Evolutionary conservation across 1,284 basidiomycete genomes (phyloP).

Genomic region (Phellopilus nigrolimitatus): DNA sequence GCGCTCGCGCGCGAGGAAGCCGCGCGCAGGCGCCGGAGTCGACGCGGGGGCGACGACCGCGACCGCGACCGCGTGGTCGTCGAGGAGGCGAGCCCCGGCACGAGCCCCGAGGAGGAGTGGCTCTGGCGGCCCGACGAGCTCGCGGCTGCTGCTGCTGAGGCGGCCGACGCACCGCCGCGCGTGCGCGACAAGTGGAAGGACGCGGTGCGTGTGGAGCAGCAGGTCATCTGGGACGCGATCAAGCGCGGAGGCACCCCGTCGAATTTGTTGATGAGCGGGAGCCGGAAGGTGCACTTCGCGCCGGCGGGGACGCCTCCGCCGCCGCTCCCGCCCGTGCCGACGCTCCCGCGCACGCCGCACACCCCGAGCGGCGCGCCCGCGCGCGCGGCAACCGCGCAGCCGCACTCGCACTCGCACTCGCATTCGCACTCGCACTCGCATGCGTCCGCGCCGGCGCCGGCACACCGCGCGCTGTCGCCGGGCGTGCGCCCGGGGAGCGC

Average conservation of each 20-base stretch:
- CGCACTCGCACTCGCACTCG: not conserved
- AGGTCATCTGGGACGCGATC: slow-evolving; percentile 15
- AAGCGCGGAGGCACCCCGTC: slow-evolving; percentile 6
- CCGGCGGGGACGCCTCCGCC: not conserved
- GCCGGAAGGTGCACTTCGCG: slow-evolving; percentile 17
- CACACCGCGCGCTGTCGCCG: slow-evolving; percentile 12
- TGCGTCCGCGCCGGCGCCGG: not conserved
- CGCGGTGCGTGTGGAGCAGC: slow-evolving; percentile 15
- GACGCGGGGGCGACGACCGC: slow-evolving; percentile 1
- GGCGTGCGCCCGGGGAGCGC: slow-evolving; percentile 12
- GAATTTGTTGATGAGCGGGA: not conserved
- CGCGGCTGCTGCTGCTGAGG: not conserved
- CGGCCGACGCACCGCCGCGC: no score
- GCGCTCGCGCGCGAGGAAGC: slow-evolving; percentile 7
- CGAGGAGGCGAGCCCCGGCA: slow-evolving; percentile 3
- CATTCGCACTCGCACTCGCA: not conserved
- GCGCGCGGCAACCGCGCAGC: slow-evolving; percentile 7
- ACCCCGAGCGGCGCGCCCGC: not conserved
- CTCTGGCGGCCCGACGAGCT: slow-evolving; percentile 14
- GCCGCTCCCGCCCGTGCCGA: slow-evolving; percentile 1
- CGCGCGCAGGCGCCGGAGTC: not conserved
- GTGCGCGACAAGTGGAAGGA: slow-evolving; percentile 9
- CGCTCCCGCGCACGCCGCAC: slow-evolving; percentile 14
- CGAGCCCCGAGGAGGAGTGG: slow-evolving; percentile 13
- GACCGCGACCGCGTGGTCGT: slow-evolving; percentile 8